A percentile compares a stretch with the other conserved stretches of the same genome.
Conservation (phyloP, 768 basidiomycete genomes). For the Leccinum barrowsii region DNA sequence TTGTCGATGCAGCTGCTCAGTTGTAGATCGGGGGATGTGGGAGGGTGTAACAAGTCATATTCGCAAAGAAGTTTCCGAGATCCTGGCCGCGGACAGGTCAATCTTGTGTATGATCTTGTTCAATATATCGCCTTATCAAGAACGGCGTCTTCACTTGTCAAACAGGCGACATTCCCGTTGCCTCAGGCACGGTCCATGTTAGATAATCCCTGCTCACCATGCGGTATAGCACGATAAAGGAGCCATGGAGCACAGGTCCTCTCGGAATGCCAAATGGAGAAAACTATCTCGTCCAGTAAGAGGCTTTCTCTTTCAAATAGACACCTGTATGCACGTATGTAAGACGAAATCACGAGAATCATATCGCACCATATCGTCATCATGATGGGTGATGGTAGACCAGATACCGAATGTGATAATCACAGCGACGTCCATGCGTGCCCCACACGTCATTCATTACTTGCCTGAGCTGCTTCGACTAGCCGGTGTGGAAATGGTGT, state of each 20-base stretch:
- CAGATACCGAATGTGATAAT: background rate
- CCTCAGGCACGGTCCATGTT: background rate
- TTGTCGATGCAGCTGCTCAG: background rate
- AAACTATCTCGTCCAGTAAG: background rate
- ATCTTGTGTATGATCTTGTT: background rate
- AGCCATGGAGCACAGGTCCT: background rate
- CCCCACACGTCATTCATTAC: background rate
- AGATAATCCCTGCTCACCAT: background rate
- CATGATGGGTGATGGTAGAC: background rate
- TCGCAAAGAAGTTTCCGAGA: background rate
- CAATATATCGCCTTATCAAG: background rate
- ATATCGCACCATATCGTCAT: conserved; percentile 1
- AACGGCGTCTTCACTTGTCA: background rate
- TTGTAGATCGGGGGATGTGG: conserved; percentile 5
- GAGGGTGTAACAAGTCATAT: background rate
- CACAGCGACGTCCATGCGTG: background rate
- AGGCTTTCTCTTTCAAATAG: background rate
- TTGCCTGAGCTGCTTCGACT: background rate
- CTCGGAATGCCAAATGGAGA: background rate
- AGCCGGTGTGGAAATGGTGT: background rate
- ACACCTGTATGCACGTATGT: background rate
- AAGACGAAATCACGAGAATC: background rate
- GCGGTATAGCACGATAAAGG: background rate
- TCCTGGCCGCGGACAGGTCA: background rate
- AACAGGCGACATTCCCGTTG: background rate